Percentiles rank a stretch among this genome's conserved stretches.
These are phyloP conservation scores for Eimeria acervulina DNA, from an alignment of 169 alveolate genomes.

Conservation along the genomic window DNA sequence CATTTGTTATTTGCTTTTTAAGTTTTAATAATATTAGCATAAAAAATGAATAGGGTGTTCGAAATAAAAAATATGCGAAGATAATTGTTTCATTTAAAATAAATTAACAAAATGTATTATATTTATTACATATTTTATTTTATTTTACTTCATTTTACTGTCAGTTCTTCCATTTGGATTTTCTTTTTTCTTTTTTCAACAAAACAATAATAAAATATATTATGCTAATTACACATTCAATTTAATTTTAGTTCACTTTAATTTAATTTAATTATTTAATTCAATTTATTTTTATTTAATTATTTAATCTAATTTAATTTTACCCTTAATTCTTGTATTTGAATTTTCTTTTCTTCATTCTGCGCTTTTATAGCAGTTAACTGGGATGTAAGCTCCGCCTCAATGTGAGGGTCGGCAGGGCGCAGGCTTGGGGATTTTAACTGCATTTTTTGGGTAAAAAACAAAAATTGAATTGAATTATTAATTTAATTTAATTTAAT, in stretches of 20 bases:
- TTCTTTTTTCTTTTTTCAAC: too few relatives aligned
- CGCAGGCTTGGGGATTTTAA: neutral
- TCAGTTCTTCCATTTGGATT: neutral
- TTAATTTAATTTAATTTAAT: neutral
- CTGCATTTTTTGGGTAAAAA: neutral
- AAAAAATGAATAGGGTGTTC: too few relatives aligned
- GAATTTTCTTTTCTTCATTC: neutral
- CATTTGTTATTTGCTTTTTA: neutral
- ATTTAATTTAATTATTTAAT: neutral
- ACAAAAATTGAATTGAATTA: neutral
- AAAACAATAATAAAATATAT: neutral
- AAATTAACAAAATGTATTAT: neutral
- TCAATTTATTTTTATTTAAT: neutral
- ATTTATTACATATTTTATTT: neutral
- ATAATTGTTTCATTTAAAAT: neutral
- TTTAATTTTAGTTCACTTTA: neutral
- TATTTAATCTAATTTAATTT: neutral
- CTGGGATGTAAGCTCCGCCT: neutral
- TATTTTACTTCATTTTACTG: neutral
- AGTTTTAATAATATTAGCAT: too few relatives aligned
- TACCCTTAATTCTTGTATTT: neutral
- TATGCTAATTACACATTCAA: neutral
- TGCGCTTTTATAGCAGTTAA: neutral
- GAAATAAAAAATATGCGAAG: neutral
- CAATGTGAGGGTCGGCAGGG: neutral